Evolutionary conservation across 148 eudicot genomes (phyloP).

Genomic region (Polygonum maritimum): DNA sequence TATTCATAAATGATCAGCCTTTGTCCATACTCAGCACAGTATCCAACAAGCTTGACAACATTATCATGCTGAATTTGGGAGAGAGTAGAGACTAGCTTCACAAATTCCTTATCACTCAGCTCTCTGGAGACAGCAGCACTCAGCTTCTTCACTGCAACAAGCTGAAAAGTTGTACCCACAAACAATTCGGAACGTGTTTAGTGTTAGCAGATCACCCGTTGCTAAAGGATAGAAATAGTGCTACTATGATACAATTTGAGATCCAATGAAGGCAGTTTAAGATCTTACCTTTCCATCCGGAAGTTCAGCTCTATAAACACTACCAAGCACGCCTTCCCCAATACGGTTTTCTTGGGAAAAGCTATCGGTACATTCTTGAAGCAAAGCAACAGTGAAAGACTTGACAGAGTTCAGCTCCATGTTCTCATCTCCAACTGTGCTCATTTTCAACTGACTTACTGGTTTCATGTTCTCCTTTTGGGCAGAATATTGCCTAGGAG

Average conservation of each 20-base stretch:
- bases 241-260: too few relatives aligned
- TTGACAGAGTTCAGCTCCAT: conserved; percentile 27
- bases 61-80: conserved; percentile 56
- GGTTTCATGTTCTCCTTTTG: conserved; percentile 18
- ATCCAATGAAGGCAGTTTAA: not conserved
- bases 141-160: conserved; percentile 56
- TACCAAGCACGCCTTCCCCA: conserved; percentile 62
- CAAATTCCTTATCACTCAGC: conserved; percentile 50
- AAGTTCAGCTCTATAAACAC: conserved; percentile 52
- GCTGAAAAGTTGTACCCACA: conserved; percentile 21
- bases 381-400: conserved; percentile 50
- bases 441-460: conserved; percentile 21
- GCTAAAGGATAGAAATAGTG: not conserved
- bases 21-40: conserved; percentile 56
- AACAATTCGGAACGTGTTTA: not conserved
- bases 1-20: conserved; percentile 51
- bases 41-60: conserved; percentile 65
- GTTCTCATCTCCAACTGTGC: conserved; percentile 27
- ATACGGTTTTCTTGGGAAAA: conserved; percentile 66
- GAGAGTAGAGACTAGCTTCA: conserved; percentile 39
- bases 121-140: conserved; percentile 39
- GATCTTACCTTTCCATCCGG: conserved; percentile 47
- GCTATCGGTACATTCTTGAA: conserved; percentile 63
- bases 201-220: not conserved
- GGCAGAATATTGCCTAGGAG: conserved; percentile 16